phyloP scores from a whole-genome alignment of 2,329 filamentous ascomycete species.

The Byssoonygena ceratinophila region DNA sequence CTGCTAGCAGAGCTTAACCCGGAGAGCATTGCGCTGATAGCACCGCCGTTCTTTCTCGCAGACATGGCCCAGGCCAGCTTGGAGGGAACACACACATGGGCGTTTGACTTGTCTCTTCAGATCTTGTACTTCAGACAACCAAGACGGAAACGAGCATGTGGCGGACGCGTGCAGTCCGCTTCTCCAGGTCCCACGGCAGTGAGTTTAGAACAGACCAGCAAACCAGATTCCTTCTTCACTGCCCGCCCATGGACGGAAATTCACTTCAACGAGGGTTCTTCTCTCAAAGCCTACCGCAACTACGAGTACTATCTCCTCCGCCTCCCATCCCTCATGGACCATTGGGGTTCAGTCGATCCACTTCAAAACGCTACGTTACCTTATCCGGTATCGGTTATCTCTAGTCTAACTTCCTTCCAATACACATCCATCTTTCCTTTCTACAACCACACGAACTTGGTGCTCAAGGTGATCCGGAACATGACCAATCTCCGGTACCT shows the following conservation, averaged over 20 bases:
- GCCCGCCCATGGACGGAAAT: constrained; percentile 55
- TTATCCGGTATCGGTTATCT: constrained; percentile 39
- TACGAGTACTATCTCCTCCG: constrained; percentile 60
- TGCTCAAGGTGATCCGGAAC: constrained; percentile 36
- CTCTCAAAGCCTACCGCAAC: constrained; percentile 57
- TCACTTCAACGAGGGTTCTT: constrained; percentile 64
- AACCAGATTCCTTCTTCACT: constrained; percentile 39
- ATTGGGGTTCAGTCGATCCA: constrained; percentile 27
- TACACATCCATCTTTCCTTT: constrained; percentile 61
- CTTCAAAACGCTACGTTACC: constrained; percentile 17
- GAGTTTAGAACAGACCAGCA: no score
- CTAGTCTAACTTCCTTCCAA: constrained; percentile 34
- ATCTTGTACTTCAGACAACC: constrained; percentile 40
- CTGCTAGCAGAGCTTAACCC: constrained; percentile 48
- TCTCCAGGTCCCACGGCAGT: no score
- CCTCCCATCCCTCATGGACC: constrained; percentile 51
- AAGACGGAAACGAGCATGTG: neutral
- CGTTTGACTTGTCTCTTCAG: constrained; percentile 54
- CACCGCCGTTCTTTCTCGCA: constrained; percentile 53
- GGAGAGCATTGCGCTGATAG: constrained; percentile 46
- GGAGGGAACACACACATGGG: constrained; percentile 50
- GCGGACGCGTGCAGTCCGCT: neutral
- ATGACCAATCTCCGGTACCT: constrained; percentile 45
- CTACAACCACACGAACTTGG: constrained; percentile 46
- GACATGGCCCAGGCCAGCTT: constrained; percentile 49